phyloP scores from a whole-genome alignment of 129 eudicot genomes.

The Pseudognaphalium luteoalbum region DNA sequence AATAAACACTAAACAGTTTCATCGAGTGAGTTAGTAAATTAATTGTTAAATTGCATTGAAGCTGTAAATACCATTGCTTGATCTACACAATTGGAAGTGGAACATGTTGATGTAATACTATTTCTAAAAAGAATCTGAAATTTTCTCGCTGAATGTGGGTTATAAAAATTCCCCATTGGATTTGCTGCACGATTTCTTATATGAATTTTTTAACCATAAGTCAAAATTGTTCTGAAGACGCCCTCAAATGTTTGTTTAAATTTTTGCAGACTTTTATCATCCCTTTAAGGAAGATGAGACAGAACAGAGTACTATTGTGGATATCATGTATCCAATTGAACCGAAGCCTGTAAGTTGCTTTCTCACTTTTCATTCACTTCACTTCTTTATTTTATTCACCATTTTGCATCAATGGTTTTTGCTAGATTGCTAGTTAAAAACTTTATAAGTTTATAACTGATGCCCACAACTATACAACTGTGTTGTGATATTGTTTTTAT shows the following conservation, averaged over 20 bases:
- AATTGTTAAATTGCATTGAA: not conserved
- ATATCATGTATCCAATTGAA: conserved; percentile 60
- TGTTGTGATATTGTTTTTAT: not conserved
- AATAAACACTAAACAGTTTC: not conserved
- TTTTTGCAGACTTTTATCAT: conserved; percentile 67
- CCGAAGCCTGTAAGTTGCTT: conserved; percentile 61
- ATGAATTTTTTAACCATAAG: not conserved
- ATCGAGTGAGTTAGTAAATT: not conserved
- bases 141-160: not conserved
- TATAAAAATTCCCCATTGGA: not conserved
- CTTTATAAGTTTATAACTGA: not conserved
- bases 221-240: not conserved
- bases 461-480: not conserved
- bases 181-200: not conserved
- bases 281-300: conserved; percentile 78
- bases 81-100: not conserved
- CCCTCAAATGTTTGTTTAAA: conserved; percentile 11
- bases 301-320: conserved; percentile 76
- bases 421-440: not conserved
- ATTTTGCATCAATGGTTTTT: conserved; percentile 8
- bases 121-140: not conserved
- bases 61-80: not conserved
- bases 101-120: not conserved
- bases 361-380: not conserved
- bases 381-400: conserved; percentile 2